Conservation (phyloP, 2,329 filamentous ascomycete genomes). For the Fusarium sterilihyphosum region DNA sequence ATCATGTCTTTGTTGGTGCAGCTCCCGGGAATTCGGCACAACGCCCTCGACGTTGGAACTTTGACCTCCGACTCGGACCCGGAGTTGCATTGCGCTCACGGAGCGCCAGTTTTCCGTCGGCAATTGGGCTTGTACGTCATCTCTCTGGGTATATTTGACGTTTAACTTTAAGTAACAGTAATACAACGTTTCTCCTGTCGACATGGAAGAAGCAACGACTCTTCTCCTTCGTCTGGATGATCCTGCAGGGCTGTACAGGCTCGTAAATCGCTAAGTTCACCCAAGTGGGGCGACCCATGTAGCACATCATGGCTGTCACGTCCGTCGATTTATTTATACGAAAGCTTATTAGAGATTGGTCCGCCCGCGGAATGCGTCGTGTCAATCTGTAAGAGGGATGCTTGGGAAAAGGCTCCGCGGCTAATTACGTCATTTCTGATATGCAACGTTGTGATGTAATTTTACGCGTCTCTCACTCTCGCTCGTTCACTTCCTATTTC, state of each 20-base stretch:
- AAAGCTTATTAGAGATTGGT: neutral
- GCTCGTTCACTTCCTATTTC: neutral
- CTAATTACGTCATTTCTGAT: neutral
- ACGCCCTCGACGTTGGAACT: neutral
- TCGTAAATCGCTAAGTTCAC: neutral
- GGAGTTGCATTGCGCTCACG: neutral
- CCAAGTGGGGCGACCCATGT: neutral
- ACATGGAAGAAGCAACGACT: neutral
- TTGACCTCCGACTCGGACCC: neutral
- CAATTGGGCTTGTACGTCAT: neutral
- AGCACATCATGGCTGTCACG: neutral
- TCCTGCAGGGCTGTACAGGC: neutral
- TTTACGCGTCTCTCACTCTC: neutral
- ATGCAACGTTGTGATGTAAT: neutral
- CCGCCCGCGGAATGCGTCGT: neutral
- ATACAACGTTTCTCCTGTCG: neutral
- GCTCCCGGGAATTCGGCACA: neutral
- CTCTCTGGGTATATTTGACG: too few relatives aligned
- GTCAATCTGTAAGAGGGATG: neutral
- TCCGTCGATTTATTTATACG: neutral
- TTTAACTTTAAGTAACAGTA: neutral
- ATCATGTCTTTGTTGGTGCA: neutral
- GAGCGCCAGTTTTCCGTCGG: neutral
- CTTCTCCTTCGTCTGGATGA: neutral
- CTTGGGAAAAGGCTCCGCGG: neutral